Conservation (phyloP, 1,139 yeast genomes). For the Suhomyces terraborum region DNA sequence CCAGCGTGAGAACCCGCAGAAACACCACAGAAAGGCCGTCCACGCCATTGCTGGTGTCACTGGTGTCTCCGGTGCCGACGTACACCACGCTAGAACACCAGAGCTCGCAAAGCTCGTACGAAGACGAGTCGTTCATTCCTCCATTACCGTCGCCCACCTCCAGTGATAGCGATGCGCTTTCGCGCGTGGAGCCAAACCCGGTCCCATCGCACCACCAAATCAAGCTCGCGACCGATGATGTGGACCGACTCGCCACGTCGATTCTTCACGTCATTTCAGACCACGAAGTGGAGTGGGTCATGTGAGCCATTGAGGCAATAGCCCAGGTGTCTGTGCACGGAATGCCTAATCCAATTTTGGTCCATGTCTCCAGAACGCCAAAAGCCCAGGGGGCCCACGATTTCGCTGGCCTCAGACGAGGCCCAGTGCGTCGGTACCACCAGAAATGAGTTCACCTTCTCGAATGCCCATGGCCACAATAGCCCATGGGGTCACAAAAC, state of each 20-base stretch:
- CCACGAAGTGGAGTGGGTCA: conserved; percentile 23
- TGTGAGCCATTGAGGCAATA: no score
- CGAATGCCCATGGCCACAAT: background rate
- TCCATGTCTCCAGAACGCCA: no score
- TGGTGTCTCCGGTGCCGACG: background rate
- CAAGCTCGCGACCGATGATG: conserved; percentile 13
- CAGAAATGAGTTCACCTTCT: background rate
- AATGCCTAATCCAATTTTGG: no score
- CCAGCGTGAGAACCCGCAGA: background rate
- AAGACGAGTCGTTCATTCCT: conserved; percentile 12
- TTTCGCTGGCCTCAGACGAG: no score
- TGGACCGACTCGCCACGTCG: conserved; percentile 23
- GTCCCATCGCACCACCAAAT: background rate
- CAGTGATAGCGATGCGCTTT: background rate
- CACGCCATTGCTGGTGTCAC: background rate
- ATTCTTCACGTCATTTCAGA: conserved; percentile 22
- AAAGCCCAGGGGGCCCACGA: no score
- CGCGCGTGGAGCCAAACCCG: background rate
- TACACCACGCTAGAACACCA: background rate
- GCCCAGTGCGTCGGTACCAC: no score
- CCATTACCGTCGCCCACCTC: conserved; percentile 12
- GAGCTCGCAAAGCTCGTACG: conserved; percentile 4
- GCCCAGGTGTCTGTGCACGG: no score
- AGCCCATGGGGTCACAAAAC: no score
- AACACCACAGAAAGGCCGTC: background rate